Evolutionary conservation across 148 eudicot genomes (phyloP).

Genomic region (Heliosperma pusillum): DNA sequence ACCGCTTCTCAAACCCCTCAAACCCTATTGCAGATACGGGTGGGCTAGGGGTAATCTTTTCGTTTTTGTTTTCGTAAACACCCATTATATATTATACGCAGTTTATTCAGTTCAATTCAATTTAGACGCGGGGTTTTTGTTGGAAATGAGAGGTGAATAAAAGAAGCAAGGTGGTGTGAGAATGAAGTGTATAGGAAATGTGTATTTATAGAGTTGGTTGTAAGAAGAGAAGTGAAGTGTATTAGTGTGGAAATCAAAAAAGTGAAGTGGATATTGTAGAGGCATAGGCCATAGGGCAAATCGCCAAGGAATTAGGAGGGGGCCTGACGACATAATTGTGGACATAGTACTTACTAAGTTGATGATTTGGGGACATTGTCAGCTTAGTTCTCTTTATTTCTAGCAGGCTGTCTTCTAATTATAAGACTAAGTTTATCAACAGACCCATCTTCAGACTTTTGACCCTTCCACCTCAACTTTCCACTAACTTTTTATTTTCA

Average conservation of each 20-base stretch:
- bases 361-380: slow-evolving; percentile 12
- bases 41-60: not conserved
- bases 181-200: slow-evolving; percentile 9
- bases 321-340: not conserved
- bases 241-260: not conserved
- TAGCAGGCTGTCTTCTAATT: slow-evolving; percentile 16
- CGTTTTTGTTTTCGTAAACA: slow-evolving; percentile 15
- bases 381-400: slow-evolving; percentile 1
- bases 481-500: no score
- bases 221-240: not conserved
- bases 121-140: not conserved
- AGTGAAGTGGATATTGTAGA: slow-evolving; percentile 12
- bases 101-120: not conserved
- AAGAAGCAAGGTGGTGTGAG: not conserved
- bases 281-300: slow-evolving; percentile 8
- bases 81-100: slow-evolving; percentile 10
- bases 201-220: slow-evolving; percentile 8
- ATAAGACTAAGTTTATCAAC: no score
- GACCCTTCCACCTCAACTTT: no score
- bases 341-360: not conserved
- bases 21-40: slow-evolving; percentile 43
- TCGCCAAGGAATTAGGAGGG: not conserved
- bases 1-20: slow-evolving; percentile 57
- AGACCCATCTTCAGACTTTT: no score
- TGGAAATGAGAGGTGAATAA: not conserved